Evolutionary conservation across 805 yeast species (phyloP), one percentile per base, ranked within the genome.

Genomic region (Metschnikowia baotianmanensis): DNA sequence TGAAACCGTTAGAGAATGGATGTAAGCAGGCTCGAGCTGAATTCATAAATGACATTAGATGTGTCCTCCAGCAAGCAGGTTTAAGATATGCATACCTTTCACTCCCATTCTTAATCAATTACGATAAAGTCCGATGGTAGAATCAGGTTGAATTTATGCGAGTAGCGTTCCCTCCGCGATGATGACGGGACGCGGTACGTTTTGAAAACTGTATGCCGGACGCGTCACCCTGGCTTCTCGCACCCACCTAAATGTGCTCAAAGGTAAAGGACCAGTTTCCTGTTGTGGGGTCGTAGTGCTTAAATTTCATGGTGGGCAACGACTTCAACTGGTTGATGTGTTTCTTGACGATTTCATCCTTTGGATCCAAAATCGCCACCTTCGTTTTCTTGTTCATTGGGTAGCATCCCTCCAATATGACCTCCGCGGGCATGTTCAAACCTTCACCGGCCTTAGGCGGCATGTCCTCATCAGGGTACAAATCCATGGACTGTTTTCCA

Each of bases 351-450:
- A 83, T 61, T 5, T 84, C 85, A 56, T 82, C 90, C 40, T 80
- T 77, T 3, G 86, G 82, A 58, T 91, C 96, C 41, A 79, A 80
- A 43, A 93, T 78, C 5, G 86, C 83, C 55, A 80, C 70, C 50
- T 81, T 78, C 16, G 85, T 83, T 45, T 82, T 84, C 54, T 77
- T 83, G 35, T 82, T 72, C n/a, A 76, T 62, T 17, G 97, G 96
- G 63, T 77, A 90, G 57, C 96, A 86, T 11, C 83, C 82, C 51
- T 83, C 86, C 38, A 89, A 62, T 2, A 91, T 78, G 31, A 89
- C 77, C 45, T 75, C 74, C 6, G 86, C 85, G 5, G 84, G 82
- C 23, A 86, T 72, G 56, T 91, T 91, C 45, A 93, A 71, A 0
- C 96, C 98, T 52, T 86, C 86, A 5, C 96, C 96, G 21, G 61